These are phyloP conservation scores for Heimioporus retisporus DNA, from an alignment of 1,284 basidiomycete species.

Conservation along the genomic window DNA sequence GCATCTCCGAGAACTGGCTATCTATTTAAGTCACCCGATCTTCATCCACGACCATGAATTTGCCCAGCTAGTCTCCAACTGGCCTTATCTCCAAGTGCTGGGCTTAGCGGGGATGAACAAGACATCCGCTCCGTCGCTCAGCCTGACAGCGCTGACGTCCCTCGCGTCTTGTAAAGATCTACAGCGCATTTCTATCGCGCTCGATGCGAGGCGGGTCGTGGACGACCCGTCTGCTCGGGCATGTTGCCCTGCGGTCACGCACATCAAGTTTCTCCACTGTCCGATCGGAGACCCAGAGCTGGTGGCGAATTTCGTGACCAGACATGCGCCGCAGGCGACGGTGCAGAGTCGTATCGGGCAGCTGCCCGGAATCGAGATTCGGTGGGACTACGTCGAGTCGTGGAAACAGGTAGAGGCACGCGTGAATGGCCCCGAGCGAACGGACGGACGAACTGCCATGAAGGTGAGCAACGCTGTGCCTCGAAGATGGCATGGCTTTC, in stretches of 20 bases:
- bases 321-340: no score
- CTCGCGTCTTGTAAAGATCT: background rate
- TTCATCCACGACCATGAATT: slow-evolving; percentile 9
- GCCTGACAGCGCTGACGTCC: background rate
- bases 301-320: no score
- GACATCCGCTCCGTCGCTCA: no score
- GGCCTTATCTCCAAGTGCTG: slow-evolving; percentile 4
- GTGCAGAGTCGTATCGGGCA: no score
- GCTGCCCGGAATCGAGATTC: no score
- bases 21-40: slow-evolving; percentile 1
- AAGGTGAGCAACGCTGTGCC: no score
- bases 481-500: no score
- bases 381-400: no score
- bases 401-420: no score
- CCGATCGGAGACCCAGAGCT: background rate
- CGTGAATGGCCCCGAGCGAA: no score
- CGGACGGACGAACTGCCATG: no score
- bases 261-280: background rate
- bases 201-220: slow-evolving; percentile 3
- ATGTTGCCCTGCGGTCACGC: background rate
- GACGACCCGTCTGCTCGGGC: background rate
- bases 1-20: slow-evolving; percentile 9
- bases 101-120: background rate
- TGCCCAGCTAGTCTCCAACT: slow-evolving; percentile 1
- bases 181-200: background rate